These are phyloP conservation scores for Hypoxylon sp. DNA, from an alignment of 2,329 filamentous ascomycete genomes.

Conservation along the genomic window DNA sequence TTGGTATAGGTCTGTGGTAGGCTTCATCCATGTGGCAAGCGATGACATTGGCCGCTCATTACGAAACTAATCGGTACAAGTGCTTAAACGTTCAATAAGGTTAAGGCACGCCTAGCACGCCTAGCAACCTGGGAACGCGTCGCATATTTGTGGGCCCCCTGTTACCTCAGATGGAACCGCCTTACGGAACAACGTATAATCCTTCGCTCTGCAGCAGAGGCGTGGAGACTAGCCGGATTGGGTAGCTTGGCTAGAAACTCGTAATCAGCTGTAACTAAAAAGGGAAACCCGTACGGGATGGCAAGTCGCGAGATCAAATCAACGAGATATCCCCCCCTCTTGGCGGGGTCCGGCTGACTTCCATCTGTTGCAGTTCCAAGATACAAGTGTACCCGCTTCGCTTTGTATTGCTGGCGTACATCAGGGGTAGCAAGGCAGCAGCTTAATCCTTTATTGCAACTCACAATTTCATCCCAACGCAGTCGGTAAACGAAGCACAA, in stretches of 20 bases:
- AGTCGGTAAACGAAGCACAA: conserved; percentile 14
- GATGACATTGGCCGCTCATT: conserved; percentile 14
- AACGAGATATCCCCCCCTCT: conserved; percentile 20
- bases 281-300: conserved; percentile 27
- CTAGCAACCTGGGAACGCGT: conserved; percentile 21
- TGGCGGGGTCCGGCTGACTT: conserved; percentile 22
- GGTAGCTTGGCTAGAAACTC: conserved; percentile 28
- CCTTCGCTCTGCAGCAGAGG: conserved; percentile 8
- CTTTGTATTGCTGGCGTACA: background rate
- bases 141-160: conserved; percentile 34
- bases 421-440: conserved; percentile 27
- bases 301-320: conserved; percentile 15
- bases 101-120: conserved; percentile 5
- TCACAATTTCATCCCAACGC: conserved; percentile 38
- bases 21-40: conserved; percentile 10
- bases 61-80: conserved; percentile 22
- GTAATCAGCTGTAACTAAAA: conserved; percentile 32
- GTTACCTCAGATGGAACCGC: conserved; percentile 4
- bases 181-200: conserved; percentile 28
- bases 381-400: conserved; percentile 2
- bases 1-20: conserved; percentile 7
- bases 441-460: conserved; percentile 31
- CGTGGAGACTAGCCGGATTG: conserved; percentile 29
- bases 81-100: conserved; percentile 22
- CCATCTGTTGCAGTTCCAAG: conserved; percentile 31